Percentiles rank a stretch among this genome's conserved stretches.
Evolutionary conservation across 345 rosid genomes (phyloP).

Genomic region (Citrus medica): DNA sequence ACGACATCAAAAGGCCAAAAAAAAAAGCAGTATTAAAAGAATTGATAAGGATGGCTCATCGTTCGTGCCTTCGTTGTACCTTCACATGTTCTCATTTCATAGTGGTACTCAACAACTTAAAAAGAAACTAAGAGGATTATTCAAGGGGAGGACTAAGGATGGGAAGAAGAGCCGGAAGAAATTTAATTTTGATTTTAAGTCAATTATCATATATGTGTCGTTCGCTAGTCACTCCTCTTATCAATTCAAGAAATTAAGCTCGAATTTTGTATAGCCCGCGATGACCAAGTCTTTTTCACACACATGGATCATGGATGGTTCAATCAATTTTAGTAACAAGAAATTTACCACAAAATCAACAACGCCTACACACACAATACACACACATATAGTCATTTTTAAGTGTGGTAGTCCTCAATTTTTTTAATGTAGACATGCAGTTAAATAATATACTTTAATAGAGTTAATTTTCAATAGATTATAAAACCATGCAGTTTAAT

Average conservation of each 20-base stretch:
- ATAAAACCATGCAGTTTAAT: too few species aligned
- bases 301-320: background rate
- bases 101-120: background rate
- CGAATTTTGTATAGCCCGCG: background rate
- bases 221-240: background rate
- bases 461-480: too few species aligned
- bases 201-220: background rate
- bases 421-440: too few species aligned
- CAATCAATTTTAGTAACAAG: too few species aligned
- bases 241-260: background rate
- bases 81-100: background rate
- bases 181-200: background rate
- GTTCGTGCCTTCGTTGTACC: background rate
- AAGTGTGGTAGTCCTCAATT: accelerated
- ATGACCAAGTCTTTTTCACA: background rate
- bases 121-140: background rate
- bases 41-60: background rate
- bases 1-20: background rate
- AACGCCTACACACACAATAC: too few species aligned
- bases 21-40: background rate
- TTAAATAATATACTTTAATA: too few species aligned
- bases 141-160: background rate
- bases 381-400: too few species aligned
- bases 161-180: background rate
- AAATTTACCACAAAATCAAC: background rate